Conservation (phyloP, 2,329 filamentous ascomycete species). For the Lecanicillium sp. region DNA sequence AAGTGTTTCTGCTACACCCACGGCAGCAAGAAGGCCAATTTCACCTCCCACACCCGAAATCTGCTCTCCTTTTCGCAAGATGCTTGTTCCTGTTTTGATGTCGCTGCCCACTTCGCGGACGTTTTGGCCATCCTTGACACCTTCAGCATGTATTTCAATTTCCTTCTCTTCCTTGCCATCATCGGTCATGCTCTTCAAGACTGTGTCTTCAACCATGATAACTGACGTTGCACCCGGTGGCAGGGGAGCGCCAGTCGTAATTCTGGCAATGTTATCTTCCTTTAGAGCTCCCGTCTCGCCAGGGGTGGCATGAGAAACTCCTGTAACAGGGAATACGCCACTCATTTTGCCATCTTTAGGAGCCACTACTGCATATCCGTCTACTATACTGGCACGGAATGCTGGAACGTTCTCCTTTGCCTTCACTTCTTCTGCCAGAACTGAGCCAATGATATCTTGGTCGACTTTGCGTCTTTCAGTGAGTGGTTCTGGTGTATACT, state of each 20-base stretch:
- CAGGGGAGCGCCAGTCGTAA: slow-evolving; percentile 89
- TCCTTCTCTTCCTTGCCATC: slow-evolving; percentile 80
- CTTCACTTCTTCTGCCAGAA: slow-evolving; percentile 75
- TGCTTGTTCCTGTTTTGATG: slow-evolving; percentile 57
- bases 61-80: slow-evolving; percentile 71
- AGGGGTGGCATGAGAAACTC: slow-evolving; percentile 77
- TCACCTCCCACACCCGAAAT: slow-evolving; percentile 85
- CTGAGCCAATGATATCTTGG: slow-evolving; percentile 59
- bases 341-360: slow-evolving; percentile 55
- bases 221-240: slow-evolving; percentile 85
- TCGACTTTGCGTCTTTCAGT: slow-evolving; percentile 53
- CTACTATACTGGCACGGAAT: slow-evolving; percentile 91
- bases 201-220: slow-evolving; percentile 87
- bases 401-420: slow-evolving; percentile 81
- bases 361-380: slow-evolving; percentile 83
- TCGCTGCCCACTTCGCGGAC: slow-evolving; percentile 89
- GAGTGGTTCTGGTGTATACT: slow-evolving; percentile 59
- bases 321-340: slow-evolving; percentile 77
- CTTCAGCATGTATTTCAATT: slow-evolving; percentile 75
- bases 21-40: slow-evolving; percentile 79
- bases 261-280: slow-evolving; percentile 72
- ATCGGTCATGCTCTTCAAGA: slow-evolving; percentile 64
- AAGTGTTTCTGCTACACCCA: slow-evolving; percentile 62
- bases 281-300: slow-evolving; percentile 56
- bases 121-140: slow-evolving; percentile 73